Percentiles rank a stretch among this genome's conserved stretches.
These are phyloP conservation scores for Ustilago shanxiensis DNA, from an alignment of 1,284 basidiomycete species.

Conservation along the genomic window DNA sequence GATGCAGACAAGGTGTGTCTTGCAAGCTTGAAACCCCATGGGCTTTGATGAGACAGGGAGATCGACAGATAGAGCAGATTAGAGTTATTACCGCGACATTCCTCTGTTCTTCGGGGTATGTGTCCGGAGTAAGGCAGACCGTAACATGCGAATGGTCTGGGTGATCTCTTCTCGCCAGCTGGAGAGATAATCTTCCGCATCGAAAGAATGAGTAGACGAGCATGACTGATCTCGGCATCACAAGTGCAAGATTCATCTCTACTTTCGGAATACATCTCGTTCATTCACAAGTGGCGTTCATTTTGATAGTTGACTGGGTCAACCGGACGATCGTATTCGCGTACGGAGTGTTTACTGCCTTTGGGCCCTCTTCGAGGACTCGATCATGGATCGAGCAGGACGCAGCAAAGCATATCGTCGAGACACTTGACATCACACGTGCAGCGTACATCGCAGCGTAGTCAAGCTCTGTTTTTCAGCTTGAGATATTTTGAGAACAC, in stretches of 20 bases:
- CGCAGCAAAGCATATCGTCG: too few relatives aligned
- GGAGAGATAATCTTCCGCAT: slow-evolving; percentile 10
- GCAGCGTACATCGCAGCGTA: neutral
- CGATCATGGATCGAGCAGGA: too few relatives aligned
- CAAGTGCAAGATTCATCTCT: neutral
- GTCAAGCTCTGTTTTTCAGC: neutral
- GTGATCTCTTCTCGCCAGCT: neutral
- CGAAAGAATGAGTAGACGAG: neutral
- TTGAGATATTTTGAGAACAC: slow-evolving; percentile 1
- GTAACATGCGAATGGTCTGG: neutral
- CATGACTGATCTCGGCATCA: neutral
- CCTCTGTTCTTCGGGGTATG: neutral
- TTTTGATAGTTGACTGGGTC: neutral
- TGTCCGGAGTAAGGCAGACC: too few relatives aligned
- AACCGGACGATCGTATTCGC: neutral
- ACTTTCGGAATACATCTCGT: slow-evolving; percentile 4
- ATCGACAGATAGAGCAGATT: neutral
- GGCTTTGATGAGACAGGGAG: neutral
- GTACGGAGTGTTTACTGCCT: neutral
- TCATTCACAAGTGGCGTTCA: neutral
- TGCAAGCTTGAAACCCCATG: neutral
- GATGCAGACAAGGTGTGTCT: slow-evolving; percentile 12
- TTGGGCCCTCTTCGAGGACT: too few relatives aligned
- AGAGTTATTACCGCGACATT: neutral
- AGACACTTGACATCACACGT: too few relatives aligned